Conservation (phyloP, 305 asterid species). For the Rubia peregrina region DNA sequence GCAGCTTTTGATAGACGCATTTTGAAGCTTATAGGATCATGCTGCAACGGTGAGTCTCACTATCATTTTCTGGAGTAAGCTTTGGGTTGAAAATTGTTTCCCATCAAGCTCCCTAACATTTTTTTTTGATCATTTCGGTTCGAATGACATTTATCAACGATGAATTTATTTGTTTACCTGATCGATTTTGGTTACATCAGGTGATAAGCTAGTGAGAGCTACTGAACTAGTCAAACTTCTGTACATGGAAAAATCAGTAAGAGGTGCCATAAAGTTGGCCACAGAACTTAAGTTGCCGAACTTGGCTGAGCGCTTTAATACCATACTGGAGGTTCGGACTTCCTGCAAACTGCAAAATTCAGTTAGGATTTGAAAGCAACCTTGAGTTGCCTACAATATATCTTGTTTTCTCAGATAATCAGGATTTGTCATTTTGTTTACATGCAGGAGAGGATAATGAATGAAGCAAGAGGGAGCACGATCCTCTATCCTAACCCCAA, state of each 20-base stretch:
- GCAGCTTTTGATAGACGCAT: conserved; percentile 83
- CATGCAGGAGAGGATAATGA: conserved; percentile 64
- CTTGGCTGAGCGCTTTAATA: conserved; percentile 88
- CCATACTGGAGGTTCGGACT: conserved; percentile 70
- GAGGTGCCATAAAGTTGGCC: conserved; percentile 94
- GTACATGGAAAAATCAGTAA: conserved; percentile 70
- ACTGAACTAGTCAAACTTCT: conserved; percentile 87
- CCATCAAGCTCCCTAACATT: neutral
- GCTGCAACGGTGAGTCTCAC: conserved; percentile 64
- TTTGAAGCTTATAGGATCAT: conserved; percentile 87
- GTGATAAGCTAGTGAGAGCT: conserved; percentile 92
- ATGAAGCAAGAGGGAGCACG: conserved; percentile 31
- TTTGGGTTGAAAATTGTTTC: neutral
- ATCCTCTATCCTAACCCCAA: conserved; percentile 21
- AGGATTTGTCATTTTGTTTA: conserved; percentile 7
- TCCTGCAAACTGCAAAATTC: neutral
- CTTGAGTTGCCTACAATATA: neutral
- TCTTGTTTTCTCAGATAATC: neutral
- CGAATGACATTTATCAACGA: conserved; percentile 9
- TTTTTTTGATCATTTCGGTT: neutral
- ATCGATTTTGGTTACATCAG: conserved; percentile 30
- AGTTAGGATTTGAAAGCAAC: neutral
- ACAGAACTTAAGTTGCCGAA: conserved; percentile 88
- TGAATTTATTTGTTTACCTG: neutral
- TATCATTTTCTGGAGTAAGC: neutral